Evolutionary conservation across 2,329 filamentous ascomycete genomes (phyloP), one percentile per base, ranked within the genome.

Genomic region (Didymella segeticola): DNA sequence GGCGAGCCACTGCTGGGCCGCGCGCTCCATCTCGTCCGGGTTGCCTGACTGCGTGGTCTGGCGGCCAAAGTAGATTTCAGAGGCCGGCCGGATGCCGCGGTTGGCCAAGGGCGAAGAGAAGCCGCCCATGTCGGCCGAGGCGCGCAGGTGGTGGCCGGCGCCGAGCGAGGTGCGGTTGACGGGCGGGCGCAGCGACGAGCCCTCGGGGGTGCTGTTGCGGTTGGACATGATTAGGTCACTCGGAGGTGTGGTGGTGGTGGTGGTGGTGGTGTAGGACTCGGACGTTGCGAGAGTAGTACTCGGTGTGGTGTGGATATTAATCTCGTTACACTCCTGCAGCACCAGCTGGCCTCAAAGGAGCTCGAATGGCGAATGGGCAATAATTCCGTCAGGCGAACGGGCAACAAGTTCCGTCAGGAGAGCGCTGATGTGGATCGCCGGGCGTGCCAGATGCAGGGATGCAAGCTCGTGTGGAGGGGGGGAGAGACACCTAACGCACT

Each of bases 1-100:
- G 50, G 93, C 92, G 68, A 99, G 93, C 95, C 95, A 99, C 77
- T 99, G 93, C 79, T 97, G 93, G 43, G 93, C 92, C 61, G 93
- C 90, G 77, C 93, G 93, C 75, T 98, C 95, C 75, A 95, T 88
- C 76, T 98, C 95, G 59, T 97, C 93, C 17, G 84, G 78, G 65
- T 83, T 86, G 63, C 90, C 72, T 26, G 88, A 67, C 81, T 83
- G 67, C 86, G 87, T 59, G 83, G 83, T 73, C 88, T 84, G 79
- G 69, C 89, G 90, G 61, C 90, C 93, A 75, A 93, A 96, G 75
- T 86, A 86, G 58, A 98, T 92, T 73, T 99, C 95, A 17, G 95
- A 98, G 22, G 93, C 92, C 26, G 95, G 95, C 55, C 95, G 90
- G 68, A 96, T 96, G 71, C 82, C 84, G 63, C 92, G 90, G 70